These are phyloP conservation scores for Nitzschia palea DNA, from an alignment of 108 stramenopile genomes.

Conservation along the genomic window DNA sequence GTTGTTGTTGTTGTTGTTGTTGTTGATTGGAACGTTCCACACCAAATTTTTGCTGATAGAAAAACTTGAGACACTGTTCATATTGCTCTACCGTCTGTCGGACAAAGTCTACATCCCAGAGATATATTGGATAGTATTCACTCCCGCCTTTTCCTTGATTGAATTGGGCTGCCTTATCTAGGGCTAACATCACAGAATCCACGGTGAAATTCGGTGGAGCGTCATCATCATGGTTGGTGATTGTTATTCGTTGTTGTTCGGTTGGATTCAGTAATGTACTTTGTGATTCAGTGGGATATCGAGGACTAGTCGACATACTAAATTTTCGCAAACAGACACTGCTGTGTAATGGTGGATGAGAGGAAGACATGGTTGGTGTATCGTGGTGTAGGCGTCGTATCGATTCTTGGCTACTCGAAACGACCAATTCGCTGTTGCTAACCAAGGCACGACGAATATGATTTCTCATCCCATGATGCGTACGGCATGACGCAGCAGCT, in stretches of 20 bases:
- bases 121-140: constrained; percentile 2
- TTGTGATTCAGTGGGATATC: too few species aligned
- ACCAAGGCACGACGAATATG: too few species aligned
- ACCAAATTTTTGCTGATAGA: constrained; percentile 16
- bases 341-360: background rate
- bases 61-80: constrained; percentile 27
- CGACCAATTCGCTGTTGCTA: too few species aligned
- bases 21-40: background rate
- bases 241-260: background rate
- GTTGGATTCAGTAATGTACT: too few species aligned
- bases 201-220: background rate
- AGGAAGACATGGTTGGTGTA: too few species aligned
- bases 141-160: constrained; percentile 36
- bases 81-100: constrained; percentile 29
- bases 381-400: too few species aligned
- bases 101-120: constrained; percentile 31
- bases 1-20: too few species aligned
- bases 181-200: constrained; percentile 18
- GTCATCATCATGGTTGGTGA: background rate
- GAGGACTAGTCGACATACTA: too few species aligned
- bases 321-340: background rate
- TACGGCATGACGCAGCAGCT: too few species aligned
- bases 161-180: constrained; percentile 29
- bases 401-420: too few species aligned
- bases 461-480: too few species aligned